Evolutionary conservation across 768 basidiomycete species (phyloP).

Genomic region (Russula lepida): DNA sequence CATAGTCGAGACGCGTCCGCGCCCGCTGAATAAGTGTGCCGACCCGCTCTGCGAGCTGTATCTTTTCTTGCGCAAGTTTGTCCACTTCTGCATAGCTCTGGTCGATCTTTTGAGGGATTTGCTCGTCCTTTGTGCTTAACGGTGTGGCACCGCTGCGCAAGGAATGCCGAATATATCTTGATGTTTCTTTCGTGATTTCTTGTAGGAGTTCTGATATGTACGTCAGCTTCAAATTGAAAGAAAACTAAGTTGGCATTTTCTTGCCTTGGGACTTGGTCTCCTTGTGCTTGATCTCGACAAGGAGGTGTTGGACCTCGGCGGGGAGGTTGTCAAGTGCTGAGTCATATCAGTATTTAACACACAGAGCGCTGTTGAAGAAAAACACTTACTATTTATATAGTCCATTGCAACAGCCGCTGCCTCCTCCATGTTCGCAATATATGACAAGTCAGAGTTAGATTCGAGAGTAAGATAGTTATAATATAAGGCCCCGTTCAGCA

Average conservation of each 20-base stretch:
- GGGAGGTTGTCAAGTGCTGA: slow-evolving; percentile 45
- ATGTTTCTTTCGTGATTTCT: slow-evolving; percentile 38
- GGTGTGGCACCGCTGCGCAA: slow-evolving; percentile 27
- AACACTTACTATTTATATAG: slow-evolving; percentile 38
- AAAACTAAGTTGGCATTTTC: not conserved
- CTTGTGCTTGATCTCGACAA: slow-evolving; percentile 41
- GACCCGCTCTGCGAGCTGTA: slow-evolving; percentile 36
- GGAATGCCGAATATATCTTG: slow-evolving; percentile 38
- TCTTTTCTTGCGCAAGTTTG: slow-evolving; percentile 36
- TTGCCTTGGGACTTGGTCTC: slow-evolving; percentile 37
- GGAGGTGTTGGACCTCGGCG: slow-evolving; percentile 38
- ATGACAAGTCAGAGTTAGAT: not conserved
- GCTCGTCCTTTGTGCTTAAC: slow-evolving; percentile 29
- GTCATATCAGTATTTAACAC: not conserved
- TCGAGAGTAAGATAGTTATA: too few relatives aligned
- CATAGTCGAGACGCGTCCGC: slow-evolving; percentile 39
- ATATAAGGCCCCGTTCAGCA: too few relatives aligned
- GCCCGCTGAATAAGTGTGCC: slow-evolving; percentile 39
- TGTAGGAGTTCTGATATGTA: slow-evolving; percentile 32
- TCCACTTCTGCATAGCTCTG: slow-evolving; percentile 27
- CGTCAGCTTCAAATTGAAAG: not conserved
- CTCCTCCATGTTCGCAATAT: slow-evolving; percentile 32
- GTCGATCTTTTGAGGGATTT: slow-evolving; percentile 31
- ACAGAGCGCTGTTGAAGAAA: not conserved
- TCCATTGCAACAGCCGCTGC: slow-evolving; percentile 42